Base-by-base conservation (phyloP, 108 stramenopile genomes). In the Skeletonema potamos region DNA sequence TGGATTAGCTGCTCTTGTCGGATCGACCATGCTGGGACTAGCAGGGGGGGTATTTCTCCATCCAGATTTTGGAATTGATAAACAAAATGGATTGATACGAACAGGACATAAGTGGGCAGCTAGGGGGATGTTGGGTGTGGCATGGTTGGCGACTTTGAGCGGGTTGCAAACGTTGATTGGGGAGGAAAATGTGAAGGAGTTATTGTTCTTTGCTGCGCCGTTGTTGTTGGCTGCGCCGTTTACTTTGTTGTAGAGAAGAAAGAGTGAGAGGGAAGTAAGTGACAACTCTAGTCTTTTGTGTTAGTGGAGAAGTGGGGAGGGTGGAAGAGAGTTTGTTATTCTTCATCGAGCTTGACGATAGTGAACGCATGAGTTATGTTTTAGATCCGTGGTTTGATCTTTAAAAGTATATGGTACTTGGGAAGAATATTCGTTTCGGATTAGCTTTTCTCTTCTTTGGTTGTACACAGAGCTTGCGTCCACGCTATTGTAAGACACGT, bases 51-150 rank as follows among this genome's bases (percentile, higher is more conserved):
- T 93, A 11, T 79, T 93, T 55, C 73, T 93, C 13, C 92, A 93
- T 74, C 92, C 92, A 6, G 92, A 93, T 65, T 91, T 89, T 80
- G 92, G 92, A 0, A 66, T 90, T 37, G 86, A 85, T 58, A 93
- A 93, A 72, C 87, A 86, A 55, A 91, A 93, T 65, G 73, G 87
- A 54, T 71, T 68, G 18, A 76, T 85, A 70, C 89, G 92, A 9
- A 70, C 62, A 15, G 81, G 68, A 9, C 92, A 92, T 76, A 92
- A 92, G 61, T 74, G 67, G 36, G 64, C 70, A 55, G 64, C 86
- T 24, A 78, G 92, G 17, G 34, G 62, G n/a, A 32, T 85, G 9
- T 48, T 92, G 59, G 56, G 64, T 17, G 17, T 79, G 1, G 82
- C 92, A 5, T 90, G 92, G 92, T 28, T 62, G 24, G 84, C 85